Base-by-base conservation (phyloP, 768 basidiomycete species). In the Pisolithus tinctorius region DNA sequence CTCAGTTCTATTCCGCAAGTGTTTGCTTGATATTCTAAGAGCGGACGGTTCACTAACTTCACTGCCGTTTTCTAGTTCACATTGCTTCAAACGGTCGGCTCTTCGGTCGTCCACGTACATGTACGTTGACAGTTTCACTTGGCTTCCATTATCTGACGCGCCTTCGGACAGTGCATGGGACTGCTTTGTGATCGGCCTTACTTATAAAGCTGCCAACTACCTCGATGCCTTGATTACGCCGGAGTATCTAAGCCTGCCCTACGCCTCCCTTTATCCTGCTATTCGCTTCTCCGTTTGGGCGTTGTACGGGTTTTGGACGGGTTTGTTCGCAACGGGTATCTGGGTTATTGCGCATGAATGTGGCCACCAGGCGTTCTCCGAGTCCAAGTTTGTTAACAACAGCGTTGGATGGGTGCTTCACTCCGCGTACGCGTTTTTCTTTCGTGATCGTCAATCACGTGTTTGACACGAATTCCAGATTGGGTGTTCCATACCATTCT, bases 321-420 rank as follows among this genome's bases (percentile, higher is more conserved):
- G 95, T 49, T 81, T 95, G 29, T 88, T 93, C 54, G 85, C 77
- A 4, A 97, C 94, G 17, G 95, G 95, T 53, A 74, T 97, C 47
- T 97, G 95, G 95, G 86, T 93, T 57, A 74, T 95, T 53, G 93
- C 86, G 43, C 93, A 95, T 64, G 93, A 97, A 70, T 93, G 91
- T 60, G 95, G 95, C 29, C 95, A 99, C 68, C 93, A 95, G 68
- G 88, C 90, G 0, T 99, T 92, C 76, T 97, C 93, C 1, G 84
- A 93, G 58, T 93, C 85, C 48, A 95, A 94, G 74, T 66, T 74
- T 29, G 77, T 96, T 70, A 98, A 98, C 76, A 90, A 97, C 76
- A 70, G 81, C 42, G 88, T 93, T 51, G 95, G 95, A 10, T 95
- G 88, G 86, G 63, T 95, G 54, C 76, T 97, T 30, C 95, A 97